These are phyloP conservation scores for Ogataea paradorogensis DNA, from an alignment of 805 yeast genomes.

Conservation along the genomic window DNA sequence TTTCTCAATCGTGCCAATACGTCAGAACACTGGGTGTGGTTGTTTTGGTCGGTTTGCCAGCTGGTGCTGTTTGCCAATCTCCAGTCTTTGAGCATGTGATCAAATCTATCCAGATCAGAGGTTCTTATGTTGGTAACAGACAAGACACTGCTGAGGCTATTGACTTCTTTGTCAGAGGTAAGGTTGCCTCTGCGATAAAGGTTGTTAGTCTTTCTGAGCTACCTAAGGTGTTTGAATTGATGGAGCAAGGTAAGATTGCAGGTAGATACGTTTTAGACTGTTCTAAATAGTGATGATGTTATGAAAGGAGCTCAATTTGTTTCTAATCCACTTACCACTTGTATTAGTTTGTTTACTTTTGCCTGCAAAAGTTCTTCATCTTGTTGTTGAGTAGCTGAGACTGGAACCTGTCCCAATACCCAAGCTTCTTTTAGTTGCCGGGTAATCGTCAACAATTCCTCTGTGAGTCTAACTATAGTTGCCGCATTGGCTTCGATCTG, in stretches of 20 bases:
- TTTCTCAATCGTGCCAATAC: conserved; percentile 55
- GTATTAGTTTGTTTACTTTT: conserved; percentile 35
- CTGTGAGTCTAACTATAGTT: conserved; percentile 49
- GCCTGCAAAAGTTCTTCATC: conserved; percentile 23
- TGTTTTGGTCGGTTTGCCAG: conserved; percentile 71
- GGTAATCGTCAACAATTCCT: conserved; percentile 49
- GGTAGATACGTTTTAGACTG: conserved; percentile 92
- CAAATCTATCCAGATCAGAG: conserved; percentile 68
- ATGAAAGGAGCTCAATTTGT: conserved; percentile 1
- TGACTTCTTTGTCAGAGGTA: conserved; percentile 68
- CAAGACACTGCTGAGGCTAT: conserved; percentile 79
- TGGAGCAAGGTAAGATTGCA: conserved; percentile 82
- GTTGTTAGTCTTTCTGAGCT: conserved; percentile 74
- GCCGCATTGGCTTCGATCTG: conserved; percentile 54
- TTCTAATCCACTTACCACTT: conserved; percentile 32
- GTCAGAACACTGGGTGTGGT: conserved; percentile 61
- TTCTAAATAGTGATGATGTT: conserved; percentile 39
- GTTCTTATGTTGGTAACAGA: conserved; percentile 89
- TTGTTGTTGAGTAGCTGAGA: conserved; percentile 19
- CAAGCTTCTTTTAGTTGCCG: conserved; percentile 52
- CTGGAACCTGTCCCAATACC: conserved; percentile 54
- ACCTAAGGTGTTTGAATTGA: conserved; percentile 65
- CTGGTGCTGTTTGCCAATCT: conserved; percentile 69
- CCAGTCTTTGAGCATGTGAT: conserved; percentile 73
- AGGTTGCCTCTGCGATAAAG: conserved; percentile 63